A percentile compares a stretch with the other conserved stretches of the same genome.
phyloP scores from a whole-genome alignment of 139 green algal species.

The Haematococcus sp. region DNA sequence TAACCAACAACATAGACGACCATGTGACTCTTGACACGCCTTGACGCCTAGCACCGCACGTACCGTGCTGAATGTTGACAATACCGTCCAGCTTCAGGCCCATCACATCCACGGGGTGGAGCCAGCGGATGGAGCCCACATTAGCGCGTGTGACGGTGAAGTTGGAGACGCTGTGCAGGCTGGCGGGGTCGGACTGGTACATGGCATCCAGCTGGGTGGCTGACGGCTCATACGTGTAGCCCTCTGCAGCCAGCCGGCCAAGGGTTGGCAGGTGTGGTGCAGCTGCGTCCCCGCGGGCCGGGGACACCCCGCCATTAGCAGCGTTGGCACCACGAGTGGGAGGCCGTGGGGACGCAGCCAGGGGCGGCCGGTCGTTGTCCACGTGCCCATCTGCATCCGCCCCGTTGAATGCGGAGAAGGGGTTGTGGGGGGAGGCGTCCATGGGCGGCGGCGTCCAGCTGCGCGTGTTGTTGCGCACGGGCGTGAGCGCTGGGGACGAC shows the following conservation, averaged over 20 bases:
- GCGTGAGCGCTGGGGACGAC: constrained; percentile 9
- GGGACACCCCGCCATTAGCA: too few species aligned
- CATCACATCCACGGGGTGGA: constrained; percentile 77
- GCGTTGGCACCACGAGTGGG: too few species aligned
- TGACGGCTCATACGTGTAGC: constrained; percentile 36
- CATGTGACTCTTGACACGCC: too few species aligned
- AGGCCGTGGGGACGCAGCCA: too few species aligned
- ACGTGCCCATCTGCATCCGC: too few species aligned
- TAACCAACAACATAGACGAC: too few species aligned
- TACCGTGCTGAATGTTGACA: constrained; percentile 59
- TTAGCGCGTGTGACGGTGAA: constrained; percentile 71
- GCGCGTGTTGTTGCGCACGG: neutral
- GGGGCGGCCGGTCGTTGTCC: too few species aligned
- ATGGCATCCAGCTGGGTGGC: constrained; percentile 34
- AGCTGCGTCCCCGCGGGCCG: too few species aligned
- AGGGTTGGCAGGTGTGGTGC: constrained; percentile 24
- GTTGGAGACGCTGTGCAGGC: constrained; percentile 30
- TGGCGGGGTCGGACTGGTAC: constrained; percentile 24
- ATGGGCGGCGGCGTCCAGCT: neutral
- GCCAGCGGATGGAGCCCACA: constrained; percentile 77
- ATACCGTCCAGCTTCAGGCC: constrained; percentile 68
- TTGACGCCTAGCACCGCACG: neutral
- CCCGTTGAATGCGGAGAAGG: neutral
- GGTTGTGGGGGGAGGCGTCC: constrained; percentile 6
- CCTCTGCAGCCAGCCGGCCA: constrained; percentile 32